Evolutionary conservation across 2,329 filamentous ascomycete genomes (phyloP), one percentile per base, ranked within the genome.

Genomic region (Fusarium cyanostomum): DNA sequence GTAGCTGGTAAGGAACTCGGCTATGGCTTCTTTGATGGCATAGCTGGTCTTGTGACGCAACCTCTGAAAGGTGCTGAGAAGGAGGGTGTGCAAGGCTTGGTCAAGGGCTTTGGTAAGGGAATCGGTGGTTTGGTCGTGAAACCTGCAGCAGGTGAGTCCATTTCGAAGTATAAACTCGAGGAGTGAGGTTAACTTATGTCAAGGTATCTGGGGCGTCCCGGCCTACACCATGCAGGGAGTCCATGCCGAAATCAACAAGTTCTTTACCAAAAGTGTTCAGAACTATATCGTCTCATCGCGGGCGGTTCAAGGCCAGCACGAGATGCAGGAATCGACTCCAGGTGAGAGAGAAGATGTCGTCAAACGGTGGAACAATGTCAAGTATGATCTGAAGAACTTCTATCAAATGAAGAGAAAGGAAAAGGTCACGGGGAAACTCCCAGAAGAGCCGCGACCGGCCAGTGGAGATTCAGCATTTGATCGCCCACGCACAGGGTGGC

Each of bases 181-280:
- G 18, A 18, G 3, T 7, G 12, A 13, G 51, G 7, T 59, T 57
- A 27, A 51, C 12, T 35, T 13, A 13, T 39, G 11, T 34, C 24
- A 56, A 83, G 87, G 84, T 7, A 74, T 91, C 13, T 91, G 87
- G 85, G 86, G 86, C 1, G 76, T 96, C 5, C 91, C 92, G 0
- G 93, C 89, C 6, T 96, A 95, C 71, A 85, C 91, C 4, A 90
- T 94, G 81, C 91, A 94, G 73, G 93, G 93, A 3, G 82, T 95
- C 1, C 88, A 94, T 69, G 90, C 91, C 35, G 90, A 94, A 73
- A 82, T 95, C 50, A 84, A 88, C 60, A 92, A 89, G 62, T 77
- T 84, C 41, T 89, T 92, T 66, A 87, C 89, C 21, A 87, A 84
- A 39, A 91, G 86, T 61, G 87, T 92, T 15, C 82, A 91, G 44